A percentile compares a stretch with the other conserved stretches of the same genome.
phyloP scores from a whole-genome alignment of 768 basidiomycete genomes.

The Xerocomus spinulosus region DNA sequence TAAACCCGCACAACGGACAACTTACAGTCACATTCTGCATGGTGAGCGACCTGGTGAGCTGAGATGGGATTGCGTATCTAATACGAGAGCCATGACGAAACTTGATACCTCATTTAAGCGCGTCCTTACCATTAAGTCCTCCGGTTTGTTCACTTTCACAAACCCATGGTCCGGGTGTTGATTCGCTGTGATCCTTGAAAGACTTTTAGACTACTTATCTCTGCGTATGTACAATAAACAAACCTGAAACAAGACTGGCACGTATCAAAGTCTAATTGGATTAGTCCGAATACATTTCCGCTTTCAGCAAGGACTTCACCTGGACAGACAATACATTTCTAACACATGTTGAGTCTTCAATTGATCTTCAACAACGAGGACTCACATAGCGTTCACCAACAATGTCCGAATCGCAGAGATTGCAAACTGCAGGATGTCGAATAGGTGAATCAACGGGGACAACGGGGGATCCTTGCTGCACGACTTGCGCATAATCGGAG shows the following conservation, averaged over 20 bases:
- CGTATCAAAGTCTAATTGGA: slow-evolving; percentile 61
- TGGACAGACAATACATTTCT: slow-evolving; percentile 80
- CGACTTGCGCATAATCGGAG: background rate
- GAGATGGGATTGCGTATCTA: slow-evolving; percentile 30
- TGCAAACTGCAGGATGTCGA: slow-evolving; percentile 66
- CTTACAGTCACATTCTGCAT: slow-evolving; percentile 57
- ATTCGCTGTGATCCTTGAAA: slow-evolving; percentile 53
- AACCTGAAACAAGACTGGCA: slow-evolving; percentile 68
- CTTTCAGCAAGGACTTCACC: slow-evolving; percentile 13
- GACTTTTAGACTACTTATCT: background rate
- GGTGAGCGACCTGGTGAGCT: slow-evolving; percentile 35
- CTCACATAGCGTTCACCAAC: slow-evolving; percentile 70
- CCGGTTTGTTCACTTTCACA: slow-evolving; percentile 50
- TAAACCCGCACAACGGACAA: background rate
- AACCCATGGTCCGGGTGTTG: slow-evolving; percentile 79
- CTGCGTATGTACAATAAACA: slow-evolving; percentile 6
- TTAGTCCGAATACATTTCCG: slow-evolving; percentile 4
- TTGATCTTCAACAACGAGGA: background rate
- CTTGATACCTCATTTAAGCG: background rate
- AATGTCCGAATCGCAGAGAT: slow-evolving; percentile 72
- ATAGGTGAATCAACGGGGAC: slow-evolving; percentile 20
- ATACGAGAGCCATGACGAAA: background rate
- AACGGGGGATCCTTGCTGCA: background rate
- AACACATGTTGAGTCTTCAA: slow-evolving; percentile 1
- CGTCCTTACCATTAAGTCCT: slow-evolving; percentile 55